A percentile compares a stretch with the other conserved stretches of the same genome.
Evolutionary conservation across 164 flowering plant species (phyloP).

Genomic region (Dillenia turbinata): DNA sequence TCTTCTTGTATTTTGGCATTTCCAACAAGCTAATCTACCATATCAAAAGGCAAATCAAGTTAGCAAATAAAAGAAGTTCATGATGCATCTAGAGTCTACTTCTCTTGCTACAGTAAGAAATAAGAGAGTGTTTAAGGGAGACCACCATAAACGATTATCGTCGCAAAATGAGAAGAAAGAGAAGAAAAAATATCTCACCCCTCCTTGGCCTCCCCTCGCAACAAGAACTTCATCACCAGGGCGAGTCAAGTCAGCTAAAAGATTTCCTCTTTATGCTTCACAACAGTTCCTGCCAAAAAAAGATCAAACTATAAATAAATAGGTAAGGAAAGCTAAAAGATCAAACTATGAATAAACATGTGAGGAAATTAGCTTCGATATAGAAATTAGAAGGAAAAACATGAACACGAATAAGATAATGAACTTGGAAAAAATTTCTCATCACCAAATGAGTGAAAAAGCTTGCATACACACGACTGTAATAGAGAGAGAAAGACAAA

Average conservation of each 20-base stretch:
- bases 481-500: no score
- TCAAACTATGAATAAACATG: no score
- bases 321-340: not conserved
- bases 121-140: not conserved
- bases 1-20: slow-evolving; percentile 69
- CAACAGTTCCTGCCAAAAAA: slow-evolving; percentile 73
- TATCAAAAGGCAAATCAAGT: slow-evolving; percentile 6
- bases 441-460: no score
- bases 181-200: slow-evolving; percentile 44
- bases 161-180: not conserved
- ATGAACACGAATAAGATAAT: no score
- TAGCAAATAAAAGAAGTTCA: not conserved
- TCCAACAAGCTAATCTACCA: slow-evolving; percentile 87
- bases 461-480: no score
- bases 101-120: not conserved
- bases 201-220: slow-evolving; percentile 98
- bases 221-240: slow-evolving; percentile 88
- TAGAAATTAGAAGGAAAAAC: no score
- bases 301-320: not conserved
- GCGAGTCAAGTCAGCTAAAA: slow-evolving; percentile 77
- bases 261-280: slow-evolving; percentile 78
- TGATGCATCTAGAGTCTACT: not conserved
- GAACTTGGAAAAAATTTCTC: no score
- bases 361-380: no score
- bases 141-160: not conserved